A percentile compares a stretch with the other conserved stretches of the same genome.
phyloP scores from a whole-genome alignment of 805 yeast genomes.

The Yarrowia sp. region DNA sequence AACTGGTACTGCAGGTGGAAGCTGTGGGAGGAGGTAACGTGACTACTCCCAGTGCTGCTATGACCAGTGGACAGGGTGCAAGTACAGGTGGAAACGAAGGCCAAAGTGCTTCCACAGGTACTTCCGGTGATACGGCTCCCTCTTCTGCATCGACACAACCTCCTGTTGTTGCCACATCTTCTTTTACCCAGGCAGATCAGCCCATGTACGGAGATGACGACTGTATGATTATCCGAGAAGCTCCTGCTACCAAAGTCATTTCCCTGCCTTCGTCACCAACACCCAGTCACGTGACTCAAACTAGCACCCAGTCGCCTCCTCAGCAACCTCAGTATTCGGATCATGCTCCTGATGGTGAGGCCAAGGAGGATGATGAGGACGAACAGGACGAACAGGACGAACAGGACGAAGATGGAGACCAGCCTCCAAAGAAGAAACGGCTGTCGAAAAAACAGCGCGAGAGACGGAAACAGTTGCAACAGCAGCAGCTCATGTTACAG shows the following conservation, averaged over 20 bases:
- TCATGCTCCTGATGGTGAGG: constrained; percentile 24
- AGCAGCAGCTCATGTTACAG: constrained; percentile 23
- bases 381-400: neutral
- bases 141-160: no score
- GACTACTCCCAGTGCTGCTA: neutral
- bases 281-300: neutral
- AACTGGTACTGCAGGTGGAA: constrained; percentile 8
- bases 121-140: no score
- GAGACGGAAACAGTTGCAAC: constrained; percentile 5
- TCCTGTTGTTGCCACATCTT: neutral
- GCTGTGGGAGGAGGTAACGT: constrained; percentile 11
- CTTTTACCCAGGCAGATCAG: constrained; percentile 26
- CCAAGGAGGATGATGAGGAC: constrained; percentile 1
- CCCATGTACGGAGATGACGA: constrained; percentile 36
- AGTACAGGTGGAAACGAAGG: neutral
- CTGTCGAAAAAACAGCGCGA: constrained; percentile 26
- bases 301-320: neutral
- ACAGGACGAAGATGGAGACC: constrained; percentile 1
- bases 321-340: constrained; percentile 32
- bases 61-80: neutral
- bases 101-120: neutral
- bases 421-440: constrained; percentile 17
- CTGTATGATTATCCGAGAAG: constrained; percentile 18
- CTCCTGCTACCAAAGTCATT: neutral
- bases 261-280: constrained; percentile 11